Evolutionary conservation across 768 basidiomycete species (phyloP), one percentile per base, ranked within the genome.

Genomic region (Krasilnikovozyma curviuscula): DNA sequence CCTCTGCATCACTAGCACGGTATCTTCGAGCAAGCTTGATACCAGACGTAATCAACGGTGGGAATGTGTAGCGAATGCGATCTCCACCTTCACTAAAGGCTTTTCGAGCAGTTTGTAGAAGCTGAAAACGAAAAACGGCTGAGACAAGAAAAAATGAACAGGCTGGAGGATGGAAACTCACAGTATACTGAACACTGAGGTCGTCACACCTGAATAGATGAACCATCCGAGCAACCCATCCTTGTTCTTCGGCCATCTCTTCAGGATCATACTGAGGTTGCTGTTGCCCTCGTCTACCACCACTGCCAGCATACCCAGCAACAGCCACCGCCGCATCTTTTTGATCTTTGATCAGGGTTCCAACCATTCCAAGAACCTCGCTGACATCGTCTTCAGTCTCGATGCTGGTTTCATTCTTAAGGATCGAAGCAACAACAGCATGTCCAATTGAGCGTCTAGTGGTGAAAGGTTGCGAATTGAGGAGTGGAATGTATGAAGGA

Each of bases 181-280:
- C 89, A 73, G 88, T 80, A 55, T 86, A 91, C 59, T 98, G 93
- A 13, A 79, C 74, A 56, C 74, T 81, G 54, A 95, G 63, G 24
- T 83, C 81, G 43, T 93, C 85, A 0, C 83, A 73, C 19, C 79
- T 70, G 75, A 97, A 93, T 28, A 97, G 63, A 69, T 98, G 93
- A 2, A 97, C 82, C 84, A 97, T 95, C 54, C 91, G 70, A 33
- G 93, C 91, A 14, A 95, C 77, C 93, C 93, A 98, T 0, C 93
- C 93, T 59, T 98, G 93, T 63, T 98, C 93, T 63, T 98, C 93
- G 0, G 88, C 89, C 69, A 88, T 72, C 60, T 97, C 91, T 61
- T 89, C 83, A 43, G 78, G 66, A 61, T 91, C 89, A 33, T 59
- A 57, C 38, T 16, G 21, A 44, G 73, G 57, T 25, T 69, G 67